Evolutionary conservation across 306 rosid genomes (phyloP).

Genomic region (Abrus pulchellus): DNA sequence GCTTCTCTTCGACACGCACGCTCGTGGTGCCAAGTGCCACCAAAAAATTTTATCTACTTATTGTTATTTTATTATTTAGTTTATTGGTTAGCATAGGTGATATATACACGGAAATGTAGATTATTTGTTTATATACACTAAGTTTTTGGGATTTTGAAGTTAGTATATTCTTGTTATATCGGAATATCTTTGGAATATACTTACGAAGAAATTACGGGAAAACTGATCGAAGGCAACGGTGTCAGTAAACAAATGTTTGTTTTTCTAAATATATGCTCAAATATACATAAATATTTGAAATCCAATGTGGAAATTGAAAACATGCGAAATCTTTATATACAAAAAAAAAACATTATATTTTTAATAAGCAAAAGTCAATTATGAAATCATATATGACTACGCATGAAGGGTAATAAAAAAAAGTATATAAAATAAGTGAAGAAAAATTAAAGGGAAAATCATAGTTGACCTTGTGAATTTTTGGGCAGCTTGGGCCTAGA

Average conservation of each 20-base stretch:
- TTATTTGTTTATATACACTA: not conserved
- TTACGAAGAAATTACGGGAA: not conserved
- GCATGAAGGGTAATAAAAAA: no score
- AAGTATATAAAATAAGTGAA: no score
- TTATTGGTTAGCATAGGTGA: not conserved
- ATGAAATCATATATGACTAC: no score
- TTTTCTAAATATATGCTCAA: no score
- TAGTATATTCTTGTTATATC: not conserved
- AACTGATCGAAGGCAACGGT: not conserved
- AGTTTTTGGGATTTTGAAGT: conserved; percentile 8
- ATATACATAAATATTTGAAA: no score
- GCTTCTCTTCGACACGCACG: conserved; percentile 25
- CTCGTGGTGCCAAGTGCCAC: not conserved
- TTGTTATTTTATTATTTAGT: not conserved
- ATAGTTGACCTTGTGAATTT: no score
- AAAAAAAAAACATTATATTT: no score
- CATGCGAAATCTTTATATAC: no score
- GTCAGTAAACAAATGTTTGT: no score
- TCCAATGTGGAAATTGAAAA: not conserved
- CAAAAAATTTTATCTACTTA: not conserved
- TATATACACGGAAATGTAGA: not conserved
- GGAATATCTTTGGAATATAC: conserved; percentile 50
- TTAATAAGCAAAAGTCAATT: no score
- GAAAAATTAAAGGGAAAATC: no score
- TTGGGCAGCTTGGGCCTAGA: no score